Base-by-base conservation (phyloP, 257 asterid genomes). In the Fraxinus pennsylvanica region DNA sequence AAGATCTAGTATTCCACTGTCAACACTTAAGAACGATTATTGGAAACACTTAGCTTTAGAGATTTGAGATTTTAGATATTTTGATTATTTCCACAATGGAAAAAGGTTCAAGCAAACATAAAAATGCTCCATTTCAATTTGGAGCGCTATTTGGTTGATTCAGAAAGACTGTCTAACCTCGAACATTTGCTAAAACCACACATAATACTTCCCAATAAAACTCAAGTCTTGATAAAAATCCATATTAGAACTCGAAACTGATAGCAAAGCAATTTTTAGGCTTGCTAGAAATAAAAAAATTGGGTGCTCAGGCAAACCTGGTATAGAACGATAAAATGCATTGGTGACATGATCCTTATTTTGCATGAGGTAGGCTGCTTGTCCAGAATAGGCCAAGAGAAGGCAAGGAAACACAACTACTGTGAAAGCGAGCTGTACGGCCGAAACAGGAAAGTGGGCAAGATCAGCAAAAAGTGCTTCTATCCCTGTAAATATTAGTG, bases 391-490 rank as follows among this genome's bases (percentile, higher is more conserved):
- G 75, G 98, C 97, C 75, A 91, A 83, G 61, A 95, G 97, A 84
- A 95, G 99, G 86, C 97, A 95, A 78, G 99, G 99, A 82, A 95
- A 95, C 74, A 95, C 98, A 25, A 95, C 63, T n/a, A 78, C 85
- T 1, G 97, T 95, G 83, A 95, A 95, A 68, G 99, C 99, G 69
- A 95, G 98, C 90, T 93, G 99, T 84, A 95, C 74, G 32, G 99
- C 96, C 29, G 97, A 81, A 80, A 95, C 93, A 0, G 98, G 99
- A 82, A 95, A 95, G 87, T 95, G 94, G 75, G 94, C 92, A 68
- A 95, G 94, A 85, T 95, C 99, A 52, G 99, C 99, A 82, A 95
- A 95, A 73, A 95, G 98, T 75, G 99, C 98, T 88, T 95, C 99
- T 0, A 96, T 95, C 77, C 99, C 99, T 95, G 93, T 87, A 91